Base-by-base conservation (phyloP, 2,329 filamentous ascomycete genomes). In the Diaporthe australafricana region DNA sequence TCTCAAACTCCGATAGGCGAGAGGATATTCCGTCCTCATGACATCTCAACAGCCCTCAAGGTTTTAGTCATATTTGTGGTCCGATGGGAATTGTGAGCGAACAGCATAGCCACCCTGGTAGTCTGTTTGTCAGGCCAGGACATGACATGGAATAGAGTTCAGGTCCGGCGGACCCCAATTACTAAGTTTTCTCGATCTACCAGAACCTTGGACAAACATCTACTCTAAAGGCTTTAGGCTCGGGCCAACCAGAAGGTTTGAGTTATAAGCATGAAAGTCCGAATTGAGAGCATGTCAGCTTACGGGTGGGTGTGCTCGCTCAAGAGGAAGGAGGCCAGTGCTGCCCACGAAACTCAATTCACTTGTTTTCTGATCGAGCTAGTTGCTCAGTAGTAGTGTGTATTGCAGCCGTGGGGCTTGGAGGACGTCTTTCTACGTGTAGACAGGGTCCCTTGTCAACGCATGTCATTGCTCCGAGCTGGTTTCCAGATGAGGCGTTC, bases 191-290 rank as follows among this genome's bases (percentile, higher is more conserved):
- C n/a, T n/a, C n/a, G 57, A 63, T 63, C 57, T 63, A 63, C 42
- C 17, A 48, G 8, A 63, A 63, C 57, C 57, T 63, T 63, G 57
- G 57, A 47, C 12, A 16, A 22, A 35, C 25, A 38, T 38, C 27
- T 63, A 63, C 60, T 48, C 42, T 63, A 63, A 63, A 48, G 42
- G 60, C 42, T 22, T 35, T 63, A 63, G 42, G 38, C 60, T 63
- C 42, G 42, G 22, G 60, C 60, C 60, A 63, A 63, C 27, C 60
- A 63, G 12, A 35, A 63, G 14, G 48, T 63, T 63, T 48, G 60
- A n/a, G n/a, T 63, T 35, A 20, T 63, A 63, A 63, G 60, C 42
- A 9, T 48, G 25, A 48, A 48, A 63, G 20, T 35, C 48, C 32
- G 20, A 35, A 25, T 32, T n/a, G 60, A 63, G 22, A 2, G 1